These are phyloP conservation scores for Fomitopsis palustris DNA, from an alignment of 1,284 basidiomycete species.

Conservation along the genomic window DNA sequence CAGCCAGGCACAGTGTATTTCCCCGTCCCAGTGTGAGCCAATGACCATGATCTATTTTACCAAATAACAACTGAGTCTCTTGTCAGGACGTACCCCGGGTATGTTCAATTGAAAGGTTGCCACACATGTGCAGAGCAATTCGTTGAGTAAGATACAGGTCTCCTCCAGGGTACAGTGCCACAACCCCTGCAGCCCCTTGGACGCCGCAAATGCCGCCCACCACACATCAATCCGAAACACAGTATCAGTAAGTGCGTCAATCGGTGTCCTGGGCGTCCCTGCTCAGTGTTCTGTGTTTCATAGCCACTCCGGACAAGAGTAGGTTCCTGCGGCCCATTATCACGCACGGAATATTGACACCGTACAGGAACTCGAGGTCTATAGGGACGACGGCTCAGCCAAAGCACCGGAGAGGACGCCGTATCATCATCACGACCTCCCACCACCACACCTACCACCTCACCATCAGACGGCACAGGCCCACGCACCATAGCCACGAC, in stretches of 20 bases:
- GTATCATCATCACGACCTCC: background rate
- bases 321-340: background rate
- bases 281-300: background rate
- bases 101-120: background rate
- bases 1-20: constrained; percentile 1
- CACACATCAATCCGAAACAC: background rate
- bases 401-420: background rate
- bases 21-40: background rate
- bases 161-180: background rate
- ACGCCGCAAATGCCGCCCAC: background rate
- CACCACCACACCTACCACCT: background rate
- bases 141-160: background rate
- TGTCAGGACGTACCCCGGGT: constrained; percentile 2
- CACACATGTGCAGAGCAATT: background rate
- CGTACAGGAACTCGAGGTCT: background rate
- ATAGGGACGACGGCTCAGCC: background rate
- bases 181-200: background rate
- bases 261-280: background rate
- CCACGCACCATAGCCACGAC: background rate
- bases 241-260: background rate
- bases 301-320: background rate
- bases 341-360: background rate
- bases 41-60: background rate
- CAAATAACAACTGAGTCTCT: background rate
- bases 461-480: background rate